Conservation (phyloP, 495 filamentous ascomycete species). For the Immersiella caudata region DNA sequence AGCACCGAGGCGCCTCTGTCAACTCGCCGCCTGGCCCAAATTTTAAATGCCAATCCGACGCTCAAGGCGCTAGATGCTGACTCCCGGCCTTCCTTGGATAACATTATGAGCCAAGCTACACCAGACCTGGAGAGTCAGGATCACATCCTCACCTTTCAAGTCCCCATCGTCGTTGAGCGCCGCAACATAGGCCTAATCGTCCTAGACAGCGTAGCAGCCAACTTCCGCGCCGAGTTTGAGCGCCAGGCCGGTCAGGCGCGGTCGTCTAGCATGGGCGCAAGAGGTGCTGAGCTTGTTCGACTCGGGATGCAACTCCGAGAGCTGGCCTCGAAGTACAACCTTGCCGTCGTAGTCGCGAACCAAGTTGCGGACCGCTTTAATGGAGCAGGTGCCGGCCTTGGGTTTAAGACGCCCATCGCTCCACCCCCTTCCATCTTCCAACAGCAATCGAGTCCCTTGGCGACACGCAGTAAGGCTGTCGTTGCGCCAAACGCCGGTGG, state of each 20-base stretch:
- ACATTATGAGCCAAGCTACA: constrained; percentile 78
- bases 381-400: neutral
- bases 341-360: constrained; percentile 90
- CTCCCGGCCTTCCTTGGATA: constrained; percentile 65
- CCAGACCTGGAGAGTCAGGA: constrained; percentile 93
- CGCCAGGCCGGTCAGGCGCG: constrained; percentile 37
- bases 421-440: constrained; percentile 20
- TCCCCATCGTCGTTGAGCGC: constrained; percentile 77
- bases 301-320: constrained; percentile 77
- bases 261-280: constrained; percentile 58
- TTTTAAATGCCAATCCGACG: constrained; percentile 67
- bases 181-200: constrained; percentile 79
- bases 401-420: constrained; percentile 24
- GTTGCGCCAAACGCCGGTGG: constrained; percentile 16
- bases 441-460: constrained; percentile 44
- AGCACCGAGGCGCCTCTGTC: constrained; percentile 89
- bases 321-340: constrained; percentile 67
- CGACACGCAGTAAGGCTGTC: constrained; percentile 36
- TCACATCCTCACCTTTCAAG: constrained; percentile 88
- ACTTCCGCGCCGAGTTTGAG: constrained; percentile 89
- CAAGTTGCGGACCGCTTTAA: constrained; percentile 92
- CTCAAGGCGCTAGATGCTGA: constrained; percentile 52
- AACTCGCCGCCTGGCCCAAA: constrained; percentile 76
- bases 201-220: constrained; percentile 89
- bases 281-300: constrained; percentile 69